Percentiles rank a stretch among this genome's conserved stretches.
These are phyloP conservation scores for Cladochytrium replicatum DNA, from an alignment of 192 early-diverging fungal species.

Conservation along the genomic window DNA sequence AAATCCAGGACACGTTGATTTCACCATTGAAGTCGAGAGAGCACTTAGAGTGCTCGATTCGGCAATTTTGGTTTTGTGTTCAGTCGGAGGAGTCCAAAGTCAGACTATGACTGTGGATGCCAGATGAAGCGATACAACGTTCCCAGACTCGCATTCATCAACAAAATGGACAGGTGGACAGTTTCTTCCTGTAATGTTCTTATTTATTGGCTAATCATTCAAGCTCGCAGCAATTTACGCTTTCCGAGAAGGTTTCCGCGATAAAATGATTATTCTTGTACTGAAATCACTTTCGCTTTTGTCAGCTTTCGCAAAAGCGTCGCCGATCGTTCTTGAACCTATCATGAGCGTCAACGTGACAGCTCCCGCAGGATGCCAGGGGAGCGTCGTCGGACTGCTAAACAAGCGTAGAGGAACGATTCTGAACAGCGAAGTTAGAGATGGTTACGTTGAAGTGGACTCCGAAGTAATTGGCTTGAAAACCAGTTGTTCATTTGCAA, in stretches of 20 bases:
- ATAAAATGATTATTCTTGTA: too few species aligned
- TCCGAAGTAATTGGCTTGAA: too few species aligned
- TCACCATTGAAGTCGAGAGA: slow-evolving; percentile 93
- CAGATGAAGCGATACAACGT: slow-evolving; percentile 79
- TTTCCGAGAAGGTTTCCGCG: slow-evolving; percentile 68
- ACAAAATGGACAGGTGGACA: slow-evolving; percentile 88
- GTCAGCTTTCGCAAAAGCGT: slow-evolving; percentile 63
- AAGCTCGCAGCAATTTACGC: slow-evolving; percentile 74
- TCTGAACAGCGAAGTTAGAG: slow-evolving; percentile 80
- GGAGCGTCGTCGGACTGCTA: slow-evolving; percentile 76
- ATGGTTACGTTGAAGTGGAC: slow-evolving; percentile 79
- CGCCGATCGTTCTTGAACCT: slow-evolving; percentile 83
- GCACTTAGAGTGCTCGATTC: slow-evolving; percentile 88
- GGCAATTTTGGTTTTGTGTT: slow-evolving; percentile 86
- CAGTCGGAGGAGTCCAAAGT: slow-evolving; percentile 92
- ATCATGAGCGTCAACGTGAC: slow-evolving; percentile 91
- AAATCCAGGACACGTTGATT: slow-evolving; percentile 84
- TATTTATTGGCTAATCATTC: slow-evolving; percentile 52
- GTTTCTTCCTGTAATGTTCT: slow-evolving; percentile 39
- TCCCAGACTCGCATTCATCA: slow-evolving; percentile 86
- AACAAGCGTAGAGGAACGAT: slow-evolving; percentile 98
- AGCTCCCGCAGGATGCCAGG: slow-evolving; percentile 88
- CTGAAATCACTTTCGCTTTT: background rate
- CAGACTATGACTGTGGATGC: slow-evolving; percentile 79
- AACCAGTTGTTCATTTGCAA: too few species aligned